Evolutionary conservation across 2,329 filamentous ascomycete species (phyloP), one percentile per base, ranked within the genome.

Genomic region (Sporothrix curviconia): DNA sequence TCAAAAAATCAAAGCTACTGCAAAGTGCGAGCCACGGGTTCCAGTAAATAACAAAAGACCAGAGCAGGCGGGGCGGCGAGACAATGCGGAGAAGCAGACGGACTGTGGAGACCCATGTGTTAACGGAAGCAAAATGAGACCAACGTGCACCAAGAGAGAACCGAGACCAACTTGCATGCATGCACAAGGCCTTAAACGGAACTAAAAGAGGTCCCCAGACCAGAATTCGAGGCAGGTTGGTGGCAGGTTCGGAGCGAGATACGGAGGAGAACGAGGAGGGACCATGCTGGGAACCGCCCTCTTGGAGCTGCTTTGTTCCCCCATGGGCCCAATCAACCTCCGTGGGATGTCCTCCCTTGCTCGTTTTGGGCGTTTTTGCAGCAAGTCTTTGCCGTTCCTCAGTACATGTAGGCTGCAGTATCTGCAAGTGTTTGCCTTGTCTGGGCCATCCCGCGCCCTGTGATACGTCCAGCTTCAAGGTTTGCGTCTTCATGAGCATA

Each of bases 41-140:
- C 32, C 19, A n/a, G 30, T 24, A 15, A 36, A 50, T 1, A 17
- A 30, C 22, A 40, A 30, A 30, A 42, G 7, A 22, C 6, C 12
- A 32, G 24, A 14, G 11, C 9, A 40, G 25, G 51, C n/a, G 51
- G 39, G 24, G 14, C 39, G n/a, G n/a, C n/a, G n/a, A 44, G 19
- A 44, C 36, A 54, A 32, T 54, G 51, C 51, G 51, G 39, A 54
- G 51, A 54, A 54, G 30, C n/a, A n/a, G n/a, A n/a, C n/a, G 9
- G 15, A 12, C 25, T 36, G 39, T 54, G 28, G 37, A 44, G 17
- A 54, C 30, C 6, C 43, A 19, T n/a, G 22, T 32, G 43, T 46
- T n/a, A n/a, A n/a, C n/a, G n/a, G n/a, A n/a, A n/a, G n/a, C n/a
- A n/a, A n/a, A n/a, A n/a, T n/a, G n/a, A n/a, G n/a, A n/a, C n/a